Evolutionary conservation across 495 filamentous ascomycete species (phyloP), one percentile per base, ranked within the genome.

Genomic region (Tuber microsphaerosporum): DNA sequence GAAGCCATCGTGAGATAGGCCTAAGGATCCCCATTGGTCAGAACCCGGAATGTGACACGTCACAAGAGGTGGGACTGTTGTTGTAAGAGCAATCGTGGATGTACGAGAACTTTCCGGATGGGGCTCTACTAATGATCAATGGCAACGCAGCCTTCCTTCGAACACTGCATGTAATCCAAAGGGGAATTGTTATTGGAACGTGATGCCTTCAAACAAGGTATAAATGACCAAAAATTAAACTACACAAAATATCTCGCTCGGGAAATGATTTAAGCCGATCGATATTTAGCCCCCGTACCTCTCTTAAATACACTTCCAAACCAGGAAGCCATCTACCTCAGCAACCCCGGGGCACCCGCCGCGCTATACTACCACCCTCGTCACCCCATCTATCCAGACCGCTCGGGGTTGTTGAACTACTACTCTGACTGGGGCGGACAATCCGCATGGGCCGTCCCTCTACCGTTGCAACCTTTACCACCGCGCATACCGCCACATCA

Each of bases 401-500:
- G n/a, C 71, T 71, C 61, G 56, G 37, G 37, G 4, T 39, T 14
- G 34, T 42, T 75, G 34, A 42, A 41, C 34, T 75, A 44, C n/a
- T 16, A 20, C 71, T 73, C 45, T 69, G 42, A n/a, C 61, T 71
- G 61, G 16, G 65, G 12, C 51, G 51, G 1, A 71, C 56, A 45
- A 72, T 68, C 70, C 73, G 61, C 22, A 73, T 65, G 5, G 78
- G 78, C 34, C 79, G 71, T 1, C 80, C 76, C 46, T 81, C 80
- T n/a, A n/a, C n/a, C n/a, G n/a, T n/a, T n/a, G n/a, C n/a, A n/a
- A 81, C 73, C 12, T 79, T 76, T 0, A 81, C 44, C 1, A 81
- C 61, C 0, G 80, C 74, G 14, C 71, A 72, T 8, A 81, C 75
- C 10, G 75, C 79, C 2, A 81, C 80, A 31, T 81, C 79, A 34